Evolutionary conservation across 1,284 basidiomycete species (phyloP), one percentile per base, ranked within the genome.

Genomic region (Melampsora abietis-canadensis): DNA sequence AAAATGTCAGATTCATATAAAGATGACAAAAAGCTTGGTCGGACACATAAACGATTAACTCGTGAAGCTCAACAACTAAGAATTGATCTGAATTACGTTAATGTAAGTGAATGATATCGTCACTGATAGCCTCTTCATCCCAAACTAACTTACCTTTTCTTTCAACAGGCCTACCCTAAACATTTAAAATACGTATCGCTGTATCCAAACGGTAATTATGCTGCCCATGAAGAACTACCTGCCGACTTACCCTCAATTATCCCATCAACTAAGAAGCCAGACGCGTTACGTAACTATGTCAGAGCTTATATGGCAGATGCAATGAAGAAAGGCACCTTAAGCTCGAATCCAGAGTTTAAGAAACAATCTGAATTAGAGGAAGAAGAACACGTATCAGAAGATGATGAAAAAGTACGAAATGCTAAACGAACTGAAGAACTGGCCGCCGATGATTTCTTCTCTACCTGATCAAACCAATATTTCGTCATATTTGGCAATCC

Each of bases 101-200:
- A 51, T 15, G 70, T 73, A 47, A 17, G 70, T 34, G 48, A 54
- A n/a, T 54, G 15, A 17, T 54, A 8, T 54, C 4, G 8, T 19
- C 14, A 54, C 12, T 12, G 48, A 15, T 54, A n/a, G 34, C 48
- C 19, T 24, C 54, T 12, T 17, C 2, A 44, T 44, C 44, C 17
- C 44, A 44, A 44, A 17, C 44, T 44, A 14, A 44, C 15, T 15
- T 17, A 15, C n/a, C 34, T 4, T 40, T 27, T 57, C 17, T 37
- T 57, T 47, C 12, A 15, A 46, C 34, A 73, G 70, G 61, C 63
- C 46, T 73, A 73, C 15, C 70, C 70, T 19, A 73, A 73, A n/a
- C 63, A 73, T 37, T 62, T 73, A 24, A 73, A 73, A 31, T 73
- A 73, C 51, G 70, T 73, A 46, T 73, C 70, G n/a, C 70, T 73